Conservation (phyloP, 2,329 filamentous ascomycete species). For the Apiospora saccharicola region DNA sequence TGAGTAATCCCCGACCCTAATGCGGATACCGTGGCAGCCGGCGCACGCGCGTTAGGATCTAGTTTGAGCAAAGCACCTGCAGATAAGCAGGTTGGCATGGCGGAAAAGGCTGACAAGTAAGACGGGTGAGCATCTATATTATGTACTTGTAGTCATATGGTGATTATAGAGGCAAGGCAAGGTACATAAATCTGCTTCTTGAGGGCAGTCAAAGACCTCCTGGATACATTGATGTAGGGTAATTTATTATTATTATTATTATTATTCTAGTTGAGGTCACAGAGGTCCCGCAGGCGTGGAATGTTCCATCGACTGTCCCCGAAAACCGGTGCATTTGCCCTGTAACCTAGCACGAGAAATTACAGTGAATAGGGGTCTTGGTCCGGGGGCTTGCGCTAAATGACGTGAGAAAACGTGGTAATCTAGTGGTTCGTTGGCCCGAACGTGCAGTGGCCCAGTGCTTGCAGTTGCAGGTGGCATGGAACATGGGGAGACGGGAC, state of each 20-base stretch:
- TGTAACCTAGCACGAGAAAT: not conserved
- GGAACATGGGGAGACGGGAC: not conserved
- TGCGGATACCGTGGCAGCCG: not conserved
- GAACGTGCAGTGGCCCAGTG: not conserved
- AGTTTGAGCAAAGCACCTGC: not conserved
- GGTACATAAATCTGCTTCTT: not conserved
- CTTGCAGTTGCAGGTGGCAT: not conserved
- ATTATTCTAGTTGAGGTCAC: not conserved
- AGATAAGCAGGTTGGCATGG: not conserved
- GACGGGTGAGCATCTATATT: too few species aligned
- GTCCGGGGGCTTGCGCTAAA: not conserved
- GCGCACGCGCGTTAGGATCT: not conserved
- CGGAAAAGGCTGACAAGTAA: not conserved
- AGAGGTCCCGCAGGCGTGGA: not conserved
- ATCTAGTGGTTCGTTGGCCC: slow-evolving; percentile 1
- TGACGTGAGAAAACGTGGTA: not conserved
- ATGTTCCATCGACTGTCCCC: not conserved
- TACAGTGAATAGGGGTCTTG: not conserved
- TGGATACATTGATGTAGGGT: not conserved
- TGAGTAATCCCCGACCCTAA: slow-evolving; percentile 18
- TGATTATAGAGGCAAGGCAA: not conserved
- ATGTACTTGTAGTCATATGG: not conserved
- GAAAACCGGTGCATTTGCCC: too few species aligned
- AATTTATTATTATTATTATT: not conserved
- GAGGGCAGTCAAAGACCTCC: not conserved